Conservation (phyloP, 306 rosid species). For the Acacia acuminata region DNA sequence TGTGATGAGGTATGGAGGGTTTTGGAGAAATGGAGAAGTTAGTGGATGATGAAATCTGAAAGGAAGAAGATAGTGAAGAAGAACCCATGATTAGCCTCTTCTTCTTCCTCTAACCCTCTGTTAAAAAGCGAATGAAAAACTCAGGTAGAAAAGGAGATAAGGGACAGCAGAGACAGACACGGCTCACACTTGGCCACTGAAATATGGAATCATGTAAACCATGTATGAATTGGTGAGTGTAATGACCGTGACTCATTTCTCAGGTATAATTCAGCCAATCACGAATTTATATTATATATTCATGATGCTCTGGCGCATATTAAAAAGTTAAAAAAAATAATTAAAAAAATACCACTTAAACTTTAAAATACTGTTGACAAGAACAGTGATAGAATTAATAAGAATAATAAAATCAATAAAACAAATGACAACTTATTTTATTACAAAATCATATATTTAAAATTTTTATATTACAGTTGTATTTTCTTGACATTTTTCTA, state of each 20-base stretch:
- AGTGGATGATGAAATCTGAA: slow-evolving; percentile 37
- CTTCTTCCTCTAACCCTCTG: neutral
- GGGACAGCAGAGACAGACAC: slow-evolving; percentile 26
- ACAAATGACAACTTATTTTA: too few species aligned
- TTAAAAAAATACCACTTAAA: too few species aligned
- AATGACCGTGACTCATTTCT: neutral
- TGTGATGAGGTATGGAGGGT: slow-evolving; percentile 29
- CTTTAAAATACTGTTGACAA: too few species aligned
- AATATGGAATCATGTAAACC: neutral
- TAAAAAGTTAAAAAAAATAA: too few species aligned
- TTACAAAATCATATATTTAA: too few species aligned
- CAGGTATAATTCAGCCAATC: neutral
- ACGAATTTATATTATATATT: too few species aligned
- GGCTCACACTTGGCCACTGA: slow-evolving; percentile 31
- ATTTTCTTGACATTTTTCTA: too few species aligned
- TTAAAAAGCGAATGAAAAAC: neutral
- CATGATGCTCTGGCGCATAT: too few species aligned
- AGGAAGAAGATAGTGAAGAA: slow-evolving; percentile 53
- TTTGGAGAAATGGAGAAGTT: slow-evolving; percentile 28
- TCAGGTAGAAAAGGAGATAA: slow-evolving; percentile 31
- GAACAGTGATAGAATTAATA: too few species aligned
- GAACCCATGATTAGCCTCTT: slow-evolving; percentile 57
- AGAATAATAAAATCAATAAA: too few species aligned
- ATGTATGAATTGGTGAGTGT: neutral
- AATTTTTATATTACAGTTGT: too few species aligned